A percentile compares a stretch with the other conserved stretches of the same genome.
phyloP scores from a whole-genome alignment of 2,329 filamentous ascomycete genomes.

The Aaosphaeria pasadenensis region DNA sequence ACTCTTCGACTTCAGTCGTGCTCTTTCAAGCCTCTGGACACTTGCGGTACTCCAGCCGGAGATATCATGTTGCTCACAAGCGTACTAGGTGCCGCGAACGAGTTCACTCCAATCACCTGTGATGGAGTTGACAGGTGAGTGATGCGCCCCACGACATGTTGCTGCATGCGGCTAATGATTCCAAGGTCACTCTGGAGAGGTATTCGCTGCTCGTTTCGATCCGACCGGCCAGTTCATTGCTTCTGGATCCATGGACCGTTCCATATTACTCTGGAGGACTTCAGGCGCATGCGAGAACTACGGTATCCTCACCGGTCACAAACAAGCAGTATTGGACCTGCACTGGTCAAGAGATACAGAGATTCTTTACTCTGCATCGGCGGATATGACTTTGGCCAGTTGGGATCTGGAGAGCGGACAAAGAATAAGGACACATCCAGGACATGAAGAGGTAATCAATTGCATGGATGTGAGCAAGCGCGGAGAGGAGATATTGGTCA shows the following conservation, averaged over 20 bases:
- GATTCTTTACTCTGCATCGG: conserved; percentile 86
- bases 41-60: too few relatives aligned
- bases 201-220: conserved; percentile 89
- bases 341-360: conserved; percentile 96
- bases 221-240: conserved; percentile 84
- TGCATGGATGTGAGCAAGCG: conserved; percentile 82
- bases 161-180: too few relatives aligned
- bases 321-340: conserved; percentile 84
- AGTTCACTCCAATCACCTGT: conserved; percentile 84
- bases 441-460: conserved; percentile 96
- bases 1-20: not conserved
- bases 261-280: conserved; percentile 89
- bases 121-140: conserved; percentile 74
- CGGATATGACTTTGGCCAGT: conserved; percentile 88
- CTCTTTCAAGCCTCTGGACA: not conserved
- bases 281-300: conserved; percentile 95
- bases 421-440: conserved; percentile 85
- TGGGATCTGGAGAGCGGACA: conserved; percentile 94
- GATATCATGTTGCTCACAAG: too few relatives aligned
- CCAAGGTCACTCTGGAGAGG: conserved; percentile 68
- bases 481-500: conserved; percentile 86
- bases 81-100: conserved; percentile 66
- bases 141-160: not conserved
- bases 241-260: conserved; percentile 92
- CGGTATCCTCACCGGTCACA: conserved; percentile 82